Evolutionary conservation across 345 rosid species (phyloP).

Genomic region (Aegle marmelos): DNA sequence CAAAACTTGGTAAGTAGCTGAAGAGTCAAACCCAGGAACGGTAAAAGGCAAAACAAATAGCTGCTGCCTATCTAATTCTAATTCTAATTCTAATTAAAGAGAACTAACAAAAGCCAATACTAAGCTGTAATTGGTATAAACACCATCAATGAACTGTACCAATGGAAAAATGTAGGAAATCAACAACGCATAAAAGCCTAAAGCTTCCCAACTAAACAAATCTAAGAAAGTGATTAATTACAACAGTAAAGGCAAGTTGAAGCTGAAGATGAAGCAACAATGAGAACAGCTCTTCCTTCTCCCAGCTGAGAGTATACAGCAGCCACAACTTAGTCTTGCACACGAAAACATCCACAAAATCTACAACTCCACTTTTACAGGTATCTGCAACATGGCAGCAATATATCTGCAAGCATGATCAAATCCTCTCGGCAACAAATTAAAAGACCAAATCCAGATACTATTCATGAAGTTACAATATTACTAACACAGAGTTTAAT

Average conservation of each 20-base stretch:
- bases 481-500: too few relatives aligned
- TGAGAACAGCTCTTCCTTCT: neutral
- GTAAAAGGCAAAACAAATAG: too few relatives aligned
- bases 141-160: neutral
- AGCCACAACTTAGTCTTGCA: neutral
- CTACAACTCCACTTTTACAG: neutral
- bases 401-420: constrained; percentile 9
- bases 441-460: neutral
- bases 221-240: neutral
- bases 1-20: too few relatives aligned
- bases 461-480: too few relatives aligned
- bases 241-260: constrained; percentile 9
- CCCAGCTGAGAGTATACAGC: neutral
- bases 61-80: constrained; percentile 6
- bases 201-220: neutral
- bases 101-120: constrained; percentile 21
- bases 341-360: neutral
- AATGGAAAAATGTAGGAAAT: neutral
- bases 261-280: neutral
- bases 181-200: neutral
- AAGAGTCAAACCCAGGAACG: too few relatives aligned
- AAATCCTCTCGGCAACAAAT: neutral
- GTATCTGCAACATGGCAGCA: neutral
- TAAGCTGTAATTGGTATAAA: constrained; percentile 5
- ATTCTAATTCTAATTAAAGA: constrained; percentile 10